Percentiles rank a stretch among this genome's conserved stretches.
These are phyloP conservation scores for Rhizophagus clarus DNA, from an alignment of 192 early-diverging fungal species.

Conservation along the genomic window DNA sequence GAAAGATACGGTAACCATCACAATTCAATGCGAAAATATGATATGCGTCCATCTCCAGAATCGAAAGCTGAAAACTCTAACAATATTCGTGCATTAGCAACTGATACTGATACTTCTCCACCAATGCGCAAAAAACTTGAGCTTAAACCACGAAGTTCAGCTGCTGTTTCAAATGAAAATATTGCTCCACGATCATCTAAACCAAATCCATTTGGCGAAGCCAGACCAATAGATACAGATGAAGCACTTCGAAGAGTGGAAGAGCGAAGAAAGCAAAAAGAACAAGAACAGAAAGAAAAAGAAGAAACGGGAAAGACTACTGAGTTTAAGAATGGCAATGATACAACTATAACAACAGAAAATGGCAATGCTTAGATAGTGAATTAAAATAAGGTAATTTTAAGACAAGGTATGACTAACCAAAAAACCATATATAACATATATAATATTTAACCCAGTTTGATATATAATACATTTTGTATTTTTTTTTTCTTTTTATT, in stretches of 20 bases:
- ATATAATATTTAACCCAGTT: not conserved
- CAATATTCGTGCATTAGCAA: not conserved
- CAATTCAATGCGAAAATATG: constrained; percentile 19
- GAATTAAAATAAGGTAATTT: not conserved
- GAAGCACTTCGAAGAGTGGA: constrained; percentile 57
- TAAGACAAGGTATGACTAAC: not conserved
- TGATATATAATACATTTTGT: not conserved
- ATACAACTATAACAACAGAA: constrained; percentile 8
- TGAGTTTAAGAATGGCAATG: not conserved
- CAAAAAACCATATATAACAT: not conserved
- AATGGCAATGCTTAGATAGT: constrained; percentile 16
- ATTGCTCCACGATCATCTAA: constrained; percentile 32
- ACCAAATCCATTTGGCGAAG: constrained; percentile 65
- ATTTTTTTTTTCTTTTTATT: constrained; percentile 16
- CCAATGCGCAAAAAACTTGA: constrained; percentile 52
- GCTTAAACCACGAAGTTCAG: constrained; percentile 54
- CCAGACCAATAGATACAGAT: constrained; percentile 62
- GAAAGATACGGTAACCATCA: constrained; percentile 15
- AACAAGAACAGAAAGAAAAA: constrained; percentile 48
- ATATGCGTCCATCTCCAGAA: not conserved
- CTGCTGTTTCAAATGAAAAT: not conserved
- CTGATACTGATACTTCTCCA: constrained; percentile 25
- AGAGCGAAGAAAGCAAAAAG: constrained; percentile 52
- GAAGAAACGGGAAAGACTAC: constrained; percentile 21
- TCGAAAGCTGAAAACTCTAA: not conserved